Conservation (phyloP, 1,139 yeast genomes). For the Protomyces macrosporus region DNA sequence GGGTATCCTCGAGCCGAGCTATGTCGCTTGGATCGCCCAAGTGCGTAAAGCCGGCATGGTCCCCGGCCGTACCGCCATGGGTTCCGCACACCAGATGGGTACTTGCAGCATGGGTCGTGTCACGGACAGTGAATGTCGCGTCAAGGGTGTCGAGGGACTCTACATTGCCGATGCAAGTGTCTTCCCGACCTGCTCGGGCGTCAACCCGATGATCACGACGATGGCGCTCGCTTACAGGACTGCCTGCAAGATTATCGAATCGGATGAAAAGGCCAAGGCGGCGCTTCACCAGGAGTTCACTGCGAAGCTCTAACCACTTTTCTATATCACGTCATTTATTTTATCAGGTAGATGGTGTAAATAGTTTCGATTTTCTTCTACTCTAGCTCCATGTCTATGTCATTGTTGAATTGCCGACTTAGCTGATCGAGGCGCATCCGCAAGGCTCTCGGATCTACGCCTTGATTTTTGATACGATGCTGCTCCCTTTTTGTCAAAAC, state of each 20-base stretch:
- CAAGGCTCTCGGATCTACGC: not conserved
- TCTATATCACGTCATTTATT: not conserved
- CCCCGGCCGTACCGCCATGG: slow-evolving; percentile 42
- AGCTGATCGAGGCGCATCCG: too few relatives aligned
- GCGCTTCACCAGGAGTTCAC: slow-evolving; percentile 20
- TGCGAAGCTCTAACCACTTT: slow-evolving; percentile 2
- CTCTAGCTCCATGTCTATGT: not conserved
- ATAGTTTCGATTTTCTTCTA: not conserved
- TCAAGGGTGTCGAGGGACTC: slow-evolving; percentile 52
- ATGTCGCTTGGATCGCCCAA: slow-evolving; percentile 45
- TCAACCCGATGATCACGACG: slow-evolving; percentile 44
- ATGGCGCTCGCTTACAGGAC: slow-evolving; percentile 21
- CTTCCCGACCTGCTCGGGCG: slow-evolving; percentile 58
- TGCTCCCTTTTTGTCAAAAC: not conserved
- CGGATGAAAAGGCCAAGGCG: slow-evolving; percentile 1
- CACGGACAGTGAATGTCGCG: slow-evolving; percentile 47
- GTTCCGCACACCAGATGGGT: slow-evolving; percentile 61
- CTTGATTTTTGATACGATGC: not conserved
- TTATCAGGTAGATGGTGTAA: not conserved
- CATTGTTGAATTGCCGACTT: too few relatives aligned
- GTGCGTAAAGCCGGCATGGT: slow-evolving; percentile 39
- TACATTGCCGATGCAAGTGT: slow-evolving; percentile 56
- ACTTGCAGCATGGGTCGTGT: slow-evolving; percentile 58
- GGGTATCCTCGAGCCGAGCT: slow-evolving; percentile 46
- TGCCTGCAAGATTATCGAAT: slow-evolving; percentile 5